Percentiles rank a stretch among this genome's conserved stretches.
Conservation (phyloP, 1,284 basidiomycete genomes). For the Xanthoconium separans region DNA sequence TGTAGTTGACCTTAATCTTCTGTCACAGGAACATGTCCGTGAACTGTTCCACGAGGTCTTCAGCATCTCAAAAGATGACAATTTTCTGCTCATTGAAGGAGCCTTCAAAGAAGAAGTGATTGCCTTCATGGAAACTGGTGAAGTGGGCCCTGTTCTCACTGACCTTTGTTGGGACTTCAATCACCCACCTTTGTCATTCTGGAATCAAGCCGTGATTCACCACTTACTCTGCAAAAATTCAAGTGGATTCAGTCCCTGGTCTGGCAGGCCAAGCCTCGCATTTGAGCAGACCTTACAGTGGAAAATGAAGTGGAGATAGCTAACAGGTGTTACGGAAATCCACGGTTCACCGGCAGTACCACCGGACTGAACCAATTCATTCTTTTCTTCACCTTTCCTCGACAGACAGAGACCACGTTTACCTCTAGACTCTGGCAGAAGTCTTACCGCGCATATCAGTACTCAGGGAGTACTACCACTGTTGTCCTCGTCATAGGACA, state of each 20-base stretch:
- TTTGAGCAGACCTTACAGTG: neutral
- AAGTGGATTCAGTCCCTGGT: no score
- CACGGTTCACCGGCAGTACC: no score
- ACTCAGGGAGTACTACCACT: no score
- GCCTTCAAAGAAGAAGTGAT: neutral
- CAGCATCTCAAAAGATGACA: neutral
- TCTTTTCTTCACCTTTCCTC: no score
- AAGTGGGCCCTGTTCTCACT: neutral
- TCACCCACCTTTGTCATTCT: neutral
- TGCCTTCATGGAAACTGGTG: neutral
- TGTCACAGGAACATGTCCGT: slow-evolving; percentile 3
- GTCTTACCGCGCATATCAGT: no score
- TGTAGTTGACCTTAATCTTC: no score
- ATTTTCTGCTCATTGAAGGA: neutral
- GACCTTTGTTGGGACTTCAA: slow-evolving; percentile 3
- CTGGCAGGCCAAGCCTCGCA: no score
- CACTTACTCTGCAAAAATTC: neutral
- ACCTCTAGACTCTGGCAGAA: no score
- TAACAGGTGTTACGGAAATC: no score
- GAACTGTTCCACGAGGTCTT: neutral
- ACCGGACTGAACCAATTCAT: no score
- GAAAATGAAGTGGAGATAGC: neutral
- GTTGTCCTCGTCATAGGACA: no score
- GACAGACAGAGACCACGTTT: no score
- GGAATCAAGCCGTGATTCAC: neutral